Conservation (phyloP, 2,329 filamentous ascomycete species). For the Monilinia polystroma region DNA sequence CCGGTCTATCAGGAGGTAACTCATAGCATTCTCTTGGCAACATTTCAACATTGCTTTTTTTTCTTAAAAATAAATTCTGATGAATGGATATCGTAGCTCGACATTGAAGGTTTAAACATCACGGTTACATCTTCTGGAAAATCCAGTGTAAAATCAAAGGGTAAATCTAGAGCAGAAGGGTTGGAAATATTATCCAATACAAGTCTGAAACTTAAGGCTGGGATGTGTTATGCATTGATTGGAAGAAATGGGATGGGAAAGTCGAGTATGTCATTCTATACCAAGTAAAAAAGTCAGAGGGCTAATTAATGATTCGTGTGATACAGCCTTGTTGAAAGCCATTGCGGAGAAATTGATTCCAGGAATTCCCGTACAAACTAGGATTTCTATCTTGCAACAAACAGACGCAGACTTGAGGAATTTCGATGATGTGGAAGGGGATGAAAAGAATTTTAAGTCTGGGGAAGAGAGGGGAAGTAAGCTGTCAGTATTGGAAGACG, state of each 20-base stretch:
- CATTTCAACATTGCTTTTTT: not conserved
- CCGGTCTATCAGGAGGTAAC: conserved; percentile 39
- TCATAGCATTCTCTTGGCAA: not conserved
- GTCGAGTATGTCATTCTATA: conserved; percentile 56
- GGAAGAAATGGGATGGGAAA: conserved; percentile 83
- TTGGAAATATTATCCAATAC: conserved; percentile 71
- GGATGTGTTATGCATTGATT: conserved; percentile 72
- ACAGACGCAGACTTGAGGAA: conserved; percentile 44
- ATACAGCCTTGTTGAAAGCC: conserved; percentile 62
- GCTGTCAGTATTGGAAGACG: conserved; percentile 62
- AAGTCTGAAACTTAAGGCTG: conserved; percentile 68
- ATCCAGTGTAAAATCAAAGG: conserved; percentile 48
- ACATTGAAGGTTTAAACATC: conserved; percentile 72
- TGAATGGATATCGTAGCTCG: conserved; percentile 49
- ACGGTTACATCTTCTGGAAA: conserved; percentile 52
- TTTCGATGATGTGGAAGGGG: conserved; percentile 41
- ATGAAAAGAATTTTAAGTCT: conserved; percentile 11
- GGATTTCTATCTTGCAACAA: conserved; percentile 69
- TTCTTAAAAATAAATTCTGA: not conserved
- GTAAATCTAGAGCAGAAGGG: conserved; percentile 50
- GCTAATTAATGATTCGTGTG: not conserved
- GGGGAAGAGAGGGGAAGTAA: conserved; percentile 32
- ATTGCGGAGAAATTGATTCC: conserved; percentile 78
- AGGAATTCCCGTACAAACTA: conserved; percentile 65
- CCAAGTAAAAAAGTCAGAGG: conserved; percentile 20